Percentiles rank a stretch among this genome's conserved stretches.
Conservation (phyloP, 2,329 filamentous ascomycete genomes). For the Apiospora pterosperma region DNA sequence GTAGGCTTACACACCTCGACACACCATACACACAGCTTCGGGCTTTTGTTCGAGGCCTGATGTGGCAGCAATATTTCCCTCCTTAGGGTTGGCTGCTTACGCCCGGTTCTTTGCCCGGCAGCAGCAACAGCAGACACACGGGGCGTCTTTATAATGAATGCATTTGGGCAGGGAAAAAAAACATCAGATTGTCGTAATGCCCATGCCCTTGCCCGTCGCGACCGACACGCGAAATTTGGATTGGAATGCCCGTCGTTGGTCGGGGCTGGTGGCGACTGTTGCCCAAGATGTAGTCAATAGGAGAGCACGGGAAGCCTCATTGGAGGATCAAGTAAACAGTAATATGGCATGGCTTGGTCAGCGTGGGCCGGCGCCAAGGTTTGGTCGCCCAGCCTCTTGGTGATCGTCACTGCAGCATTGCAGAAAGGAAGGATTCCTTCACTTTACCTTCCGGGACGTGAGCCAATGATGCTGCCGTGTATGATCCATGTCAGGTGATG, state of each 20-base stretch:
- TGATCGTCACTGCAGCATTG: neutral
- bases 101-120: neutral
- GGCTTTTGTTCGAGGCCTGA: neutral
- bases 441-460: neutral
- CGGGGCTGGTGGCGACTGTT: neutral
- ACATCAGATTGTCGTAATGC: constrained; percentile 1
- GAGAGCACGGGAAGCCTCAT: neutral
- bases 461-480: neutral
- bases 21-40: neutral
- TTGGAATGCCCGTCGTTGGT: neutral
- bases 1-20: neutral
- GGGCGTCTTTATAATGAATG: neutral
- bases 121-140: neutral
- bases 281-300: constrained; percentile 1
- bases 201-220: neutral
- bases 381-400: neutral
- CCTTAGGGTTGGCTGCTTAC: neutral
- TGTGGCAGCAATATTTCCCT: neutral
- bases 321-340: neutral
- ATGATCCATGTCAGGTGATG: neutral
- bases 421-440: neutral
- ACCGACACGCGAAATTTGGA: neutral
- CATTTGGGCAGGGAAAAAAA: neutral
- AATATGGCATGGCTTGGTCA: neutral
- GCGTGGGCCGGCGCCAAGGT: neutral